These are phyloP conservation scores for Galeopsis tetrahit DNA, from an alignment of 257 asterid genomes.

Conservation along the genomic window DNA sequence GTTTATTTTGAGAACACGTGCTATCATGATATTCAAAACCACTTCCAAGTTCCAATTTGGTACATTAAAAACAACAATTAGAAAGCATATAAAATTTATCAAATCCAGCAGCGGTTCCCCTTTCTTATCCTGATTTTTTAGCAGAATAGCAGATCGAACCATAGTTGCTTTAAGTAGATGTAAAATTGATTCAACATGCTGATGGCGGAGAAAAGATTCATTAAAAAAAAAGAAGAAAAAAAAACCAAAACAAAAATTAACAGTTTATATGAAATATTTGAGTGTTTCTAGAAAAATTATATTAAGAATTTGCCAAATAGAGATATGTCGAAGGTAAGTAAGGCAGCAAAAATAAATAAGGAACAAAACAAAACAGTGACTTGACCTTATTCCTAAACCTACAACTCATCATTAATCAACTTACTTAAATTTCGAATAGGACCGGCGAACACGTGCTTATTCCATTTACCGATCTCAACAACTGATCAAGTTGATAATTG, in stretches of 20 bases:
- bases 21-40: constrained; percentile 14
- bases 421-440: constrained; percentile 3
- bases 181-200: not conserved
- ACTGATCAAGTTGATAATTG: not conserved
- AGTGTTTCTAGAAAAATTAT: not conserved
- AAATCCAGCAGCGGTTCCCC: no score
- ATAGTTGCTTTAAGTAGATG: constrained; percentile 19
- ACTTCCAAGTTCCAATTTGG: not conserved
- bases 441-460: not conserved
- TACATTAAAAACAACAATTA: constrained; percentile 6
- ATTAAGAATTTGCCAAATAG: not conserved
- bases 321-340: no score
- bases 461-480: constrained; percentile 10
- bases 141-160: not conserved
- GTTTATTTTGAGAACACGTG: constrained; percentile 2
- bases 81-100: constrained; percentile 1
- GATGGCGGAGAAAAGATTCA: not conserved
- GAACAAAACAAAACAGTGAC: constrained; percentile 15
- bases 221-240: not conserved
- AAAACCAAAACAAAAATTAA: not conserved
- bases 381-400: constrained; percentile 1
- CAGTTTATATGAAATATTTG: not conserved
- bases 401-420: constrained; percentile 6
- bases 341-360: not conserved
- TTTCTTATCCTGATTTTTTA: constrained; percentile 15